Evolutionary conservation across 139 green algal species (phyloP).

Genomic region (Pleodorina starrii): DNA sequence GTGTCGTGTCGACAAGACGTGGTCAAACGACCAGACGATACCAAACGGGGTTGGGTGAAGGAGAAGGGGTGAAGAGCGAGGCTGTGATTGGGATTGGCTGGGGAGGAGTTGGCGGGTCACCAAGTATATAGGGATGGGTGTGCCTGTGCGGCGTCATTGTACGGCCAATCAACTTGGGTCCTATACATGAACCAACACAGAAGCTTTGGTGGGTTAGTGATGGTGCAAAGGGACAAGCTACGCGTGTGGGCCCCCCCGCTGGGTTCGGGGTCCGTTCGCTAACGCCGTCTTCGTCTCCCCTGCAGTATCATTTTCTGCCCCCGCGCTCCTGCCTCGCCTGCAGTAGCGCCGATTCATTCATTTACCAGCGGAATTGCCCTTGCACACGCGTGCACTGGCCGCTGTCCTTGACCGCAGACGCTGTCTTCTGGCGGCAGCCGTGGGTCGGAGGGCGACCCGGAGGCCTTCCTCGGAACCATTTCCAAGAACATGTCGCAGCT

Average conservation of each 20-base stretch:
- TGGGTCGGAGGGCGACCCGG: not conserved
- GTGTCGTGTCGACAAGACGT: not conserved
- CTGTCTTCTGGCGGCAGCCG: not conserved
- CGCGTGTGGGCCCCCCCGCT: too few relatives aligned
- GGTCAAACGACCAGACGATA: not conserved
- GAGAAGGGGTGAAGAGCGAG: not conserved
- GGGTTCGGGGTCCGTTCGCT: too few relatives aligned
- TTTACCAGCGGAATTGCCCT: not conserved
- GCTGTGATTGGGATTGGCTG: not conserved
- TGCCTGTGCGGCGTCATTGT: not conserved
- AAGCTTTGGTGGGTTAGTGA: too few relatives aligned
- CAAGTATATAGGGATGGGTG: not conserved
- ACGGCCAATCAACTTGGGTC: not conserved
- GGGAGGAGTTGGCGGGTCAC: not conserved
- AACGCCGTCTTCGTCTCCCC: not conserved
- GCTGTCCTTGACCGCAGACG: not conserved
- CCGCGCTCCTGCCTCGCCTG: not conserved
- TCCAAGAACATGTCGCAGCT: not conserved
- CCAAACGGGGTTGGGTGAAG: not conserved
- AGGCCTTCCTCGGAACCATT: not conserved
- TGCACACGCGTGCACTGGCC: not conserved
- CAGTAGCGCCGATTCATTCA: not conserved
- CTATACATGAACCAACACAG: too few relatives aligned
- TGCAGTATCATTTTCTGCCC: not conserved
- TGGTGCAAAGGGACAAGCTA: too few relatives aligned